phyloP scores from a whole-genome alignment of 768 basidiomycete genomes.

The Epithele typhae region DNA sequence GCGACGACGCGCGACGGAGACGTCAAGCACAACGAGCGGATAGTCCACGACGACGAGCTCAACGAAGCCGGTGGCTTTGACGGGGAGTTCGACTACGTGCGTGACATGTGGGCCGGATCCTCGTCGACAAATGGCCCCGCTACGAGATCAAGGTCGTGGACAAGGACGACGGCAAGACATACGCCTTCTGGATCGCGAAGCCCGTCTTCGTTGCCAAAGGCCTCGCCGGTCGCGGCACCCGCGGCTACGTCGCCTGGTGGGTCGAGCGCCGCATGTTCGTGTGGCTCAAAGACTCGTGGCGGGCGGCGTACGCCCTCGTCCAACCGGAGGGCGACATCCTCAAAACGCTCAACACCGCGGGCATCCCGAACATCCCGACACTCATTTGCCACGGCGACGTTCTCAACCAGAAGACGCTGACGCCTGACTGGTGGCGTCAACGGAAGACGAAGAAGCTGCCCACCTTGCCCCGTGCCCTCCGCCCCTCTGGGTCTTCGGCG shows the following conservation, averaged over 20 bases:
- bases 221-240: slow-evolving; percentile 10
- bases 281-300: slow-evolving; percentile 11
- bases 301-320: not conserved
- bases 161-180: not conserved
- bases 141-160: slow-evolving; percentile 6
- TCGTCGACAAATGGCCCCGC: slow-evolving; percentile 1
- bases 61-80: not conserved
- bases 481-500: no score
- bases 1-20: not conserved
- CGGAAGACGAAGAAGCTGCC: no score
- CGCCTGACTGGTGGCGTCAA: not conserved
- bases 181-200: slow-evolving; percentile 5
- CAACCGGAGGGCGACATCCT: not conserved
- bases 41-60: not conserved
- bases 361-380: not conserved
- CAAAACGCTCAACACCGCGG: not conserved
- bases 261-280: not conserved
- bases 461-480: not conserved
- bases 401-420: not conserved
- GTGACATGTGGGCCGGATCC: not conserved
- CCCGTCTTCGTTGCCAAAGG: slow-evolving; percentile 1
- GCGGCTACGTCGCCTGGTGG: slow-evolving; percentile 13
- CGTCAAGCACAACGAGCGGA: not conserved
- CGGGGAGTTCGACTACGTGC: slow-evolving; percentile 5
- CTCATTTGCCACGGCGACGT: slow-evolving; percentile 1